Percentiles rank a stretch among this genome's conserved stretches.
Conservation (phyloP, 345 rosid genomes). For the Melaleuca alternifolia region DNA sequence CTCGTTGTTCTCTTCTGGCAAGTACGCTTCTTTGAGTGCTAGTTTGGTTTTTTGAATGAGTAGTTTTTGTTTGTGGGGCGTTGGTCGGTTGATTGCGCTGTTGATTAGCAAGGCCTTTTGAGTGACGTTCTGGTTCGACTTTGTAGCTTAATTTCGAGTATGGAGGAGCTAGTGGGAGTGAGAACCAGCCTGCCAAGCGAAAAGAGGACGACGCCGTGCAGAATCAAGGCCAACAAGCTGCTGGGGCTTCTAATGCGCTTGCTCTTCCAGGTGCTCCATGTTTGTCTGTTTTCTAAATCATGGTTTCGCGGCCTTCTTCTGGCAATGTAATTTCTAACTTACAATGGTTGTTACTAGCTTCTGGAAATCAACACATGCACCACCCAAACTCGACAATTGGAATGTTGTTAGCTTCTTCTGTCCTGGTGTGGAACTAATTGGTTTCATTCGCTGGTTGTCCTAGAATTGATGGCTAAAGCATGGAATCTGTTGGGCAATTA, state of each 20-base stretch:
- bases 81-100: neutral
- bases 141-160: slow-evolving; percentile 48
- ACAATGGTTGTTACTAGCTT: neutral
- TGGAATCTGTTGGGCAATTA: neutral
- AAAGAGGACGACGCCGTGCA: slow-evolving; percentile 17
- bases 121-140: neutral
- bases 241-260: slow-evolving; percentile 44
- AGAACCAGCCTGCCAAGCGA: slow-evolving; percentile 21
- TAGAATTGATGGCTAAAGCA: neutral
- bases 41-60: neutral
- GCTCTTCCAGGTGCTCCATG: slow-evolving; percentile 54
- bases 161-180: slow-evolving; percentile 39
- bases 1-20: neutral
- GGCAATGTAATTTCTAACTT: neutral
- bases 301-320: neutral
- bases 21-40: neutral
- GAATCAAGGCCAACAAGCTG: slow-evolving; percentile 15
- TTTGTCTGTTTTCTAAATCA: neutral
- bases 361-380: neutral
- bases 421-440: neutral
- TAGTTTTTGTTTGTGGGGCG: neutral
- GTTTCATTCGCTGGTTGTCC: neutral
- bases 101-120: neutral
- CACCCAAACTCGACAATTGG: neutral
- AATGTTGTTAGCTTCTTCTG: neutral